phyloP scores from a whole-genome alignment of 768 basidiomycete species.

The Saitozyma podzolica region DNA sequence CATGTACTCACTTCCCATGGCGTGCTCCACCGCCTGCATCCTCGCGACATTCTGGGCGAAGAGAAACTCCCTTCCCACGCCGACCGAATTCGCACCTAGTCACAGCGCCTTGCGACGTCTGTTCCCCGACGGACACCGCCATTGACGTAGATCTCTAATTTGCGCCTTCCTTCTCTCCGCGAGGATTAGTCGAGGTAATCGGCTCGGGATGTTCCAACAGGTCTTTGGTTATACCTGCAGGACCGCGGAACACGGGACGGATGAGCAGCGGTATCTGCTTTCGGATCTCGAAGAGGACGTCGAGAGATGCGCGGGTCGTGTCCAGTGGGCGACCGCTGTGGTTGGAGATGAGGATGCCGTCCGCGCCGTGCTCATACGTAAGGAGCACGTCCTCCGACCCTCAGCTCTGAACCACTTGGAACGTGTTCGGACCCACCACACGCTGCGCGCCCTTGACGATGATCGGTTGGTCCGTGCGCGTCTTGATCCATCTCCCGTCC shows the following conservation, averaged over 20 bases:
- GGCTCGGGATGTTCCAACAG: slow-evolving; percentile 10
- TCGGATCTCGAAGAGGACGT: slow-evolving; percentile 42
- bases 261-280: slow-evolving; percentile 37
- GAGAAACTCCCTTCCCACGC: slow-evolving; percentile 46
- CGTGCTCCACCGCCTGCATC: slow-evolving; percentile 40
- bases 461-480: slow-evolving; percentile 55
- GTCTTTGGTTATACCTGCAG: slow-evolving; percentile 22
- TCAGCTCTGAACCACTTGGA: not conserved
- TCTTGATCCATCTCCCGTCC: slow-evolving; percentile 53
- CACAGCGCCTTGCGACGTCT: slow-evolving; percentile 50
- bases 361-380: slow-evolving; percentile 77
- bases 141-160: slow-evolving; percentile 37
- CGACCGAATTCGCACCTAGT: slow-evolving; percentile 49
- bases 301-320: slow-evolving; percentile 36
- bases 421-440: slow-evolving; percentile 26
- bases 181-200: slow-evolving; percentile 14
- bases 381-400: slow-evolving; percentile 70
- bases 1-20: no score
- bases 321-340: slow-evolving; percentile 63
- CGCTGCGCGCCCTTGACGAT: slow-evolving; percentile 57
- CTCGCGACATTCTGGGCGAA: slow-evolving; percentile 45
- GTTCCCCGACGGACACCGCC: slow-evolving; percentile 40
- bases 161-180: slow-evolving; percentile 15
- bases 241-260: slow-evolving; percentile 30
- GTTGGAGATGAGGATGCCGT: slow-evolving; percentile 67